Evolutionary conservation across 2,329 filamentous ascomycete genomes (phyloP).

Genomic region (Bipolaris bicolor): DNA sequence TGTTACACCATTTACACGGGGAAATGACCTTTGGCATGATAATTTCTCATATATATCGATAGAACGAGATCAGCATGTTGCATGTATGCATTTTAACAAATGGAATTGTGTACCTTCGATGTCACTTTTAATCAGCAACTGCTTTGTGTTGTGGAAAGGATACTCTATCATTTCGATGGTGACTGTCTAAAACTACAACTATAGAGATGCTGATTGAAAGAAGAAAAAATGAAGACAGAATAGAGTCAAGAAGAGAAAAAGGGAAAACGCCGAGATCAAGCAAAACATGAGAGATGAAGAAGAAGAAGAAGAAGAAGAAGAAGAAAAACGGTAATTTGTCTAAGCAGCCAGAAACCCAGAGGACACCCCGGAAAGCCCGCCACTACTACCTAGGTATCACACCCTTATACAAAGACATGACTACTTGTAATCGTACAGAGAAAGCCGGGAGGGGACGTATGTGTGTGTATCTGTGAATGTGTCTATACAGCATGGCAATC

Average conservation of each 20-base stretch:
- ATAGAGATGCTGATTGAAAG: neutral
- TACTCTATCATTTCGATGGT: too few species aligned
- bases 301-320: neutral
- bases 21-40: too few species aligned
- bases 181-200: neutral
- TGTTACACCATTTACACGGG: too few species aligned
- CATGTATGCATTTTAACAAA: too few species aligned
- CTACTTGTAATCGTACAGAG: conserved; percentile 12
- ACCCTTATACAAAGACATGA: conserved; percentile 16
- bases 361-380: neutral
- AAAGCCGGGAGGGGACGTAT: neutral
- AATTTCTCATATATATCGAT: too few species aligned
- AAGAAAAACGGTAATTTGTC: neutral
- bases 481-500: conserved; percentile 1
- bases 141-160: too few species aligned
- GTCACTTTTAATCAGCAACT: too few species aligned
- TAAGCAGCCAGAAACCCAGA: conserved; percentile 8
- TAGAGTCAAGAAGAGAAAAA: neutral
- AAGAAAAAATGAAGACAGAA: too few species aligned
- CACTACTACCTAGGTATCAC: conserved; percentile 6
- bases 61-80: too few species aligned
- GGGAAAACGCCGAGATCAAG: conserved; percentile 17
- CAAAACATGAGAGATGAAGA: conserved; percentile 3
- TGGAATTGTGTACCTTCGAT: too few species aligned
- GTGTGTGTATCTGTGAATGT: conserved; percentile 2